Evolutionary conservation across 2,329 filamentous ascomycete species (phyloP).

Genomic region (Claviceps sp.): DNA sequence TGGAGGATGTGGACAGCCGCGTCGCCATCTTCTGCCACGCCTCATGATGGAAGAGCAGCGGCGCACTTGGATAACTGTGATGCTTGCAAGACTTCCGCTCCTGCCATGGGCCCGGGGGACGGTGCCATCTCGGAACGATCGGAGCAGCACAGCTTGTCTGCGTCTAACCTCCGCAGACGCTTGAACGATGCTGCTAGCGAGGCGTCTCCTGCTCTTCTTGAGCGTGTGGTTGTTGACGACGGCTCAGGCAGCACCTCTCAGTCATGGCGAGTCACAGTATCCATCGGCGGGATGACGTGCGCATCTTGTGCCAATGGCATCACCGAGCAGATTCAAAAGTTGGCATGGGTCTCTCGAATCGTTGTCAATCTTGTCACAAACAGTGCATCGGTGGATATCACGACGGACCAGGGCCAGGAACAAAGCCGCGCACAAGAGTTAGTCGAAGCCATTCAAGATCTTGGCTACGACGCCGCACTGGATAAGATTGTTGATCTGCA

Average conservation of each 20-base stretch:
- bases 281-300: constrained; percentile 63
- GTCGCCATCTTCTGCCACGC: constrained; percentile 8
- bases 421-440: constrained; percentile 19
- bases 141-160: constrained; percentile 1
- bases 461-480: constrained; percentile 53
- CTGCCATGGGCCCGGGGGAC: constrained; percentile 5
- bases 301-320: constrained; percentile 53
- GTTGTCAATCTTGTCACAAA: constrained; percentile 54
- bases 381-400: constrained; percentile 48
- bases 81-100: constrained; percentile 16
- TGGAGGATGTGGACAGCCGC: constrained; percentile 18
- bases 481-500: constrained; percentile 33
- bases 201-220: constrained; percentile 9
- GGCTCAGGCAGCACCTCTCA: constrained; percentile 3
- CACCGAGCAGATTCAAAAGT: constrained; percentile 41
- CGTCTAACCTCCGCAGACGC: constrained; percentile 5
- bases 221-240: constrained; percentile 12
- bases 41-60: constrained; percentile 14
- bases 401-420: constrained; percentile 17
- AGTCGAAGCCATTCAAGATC: constrained; percentile 39
- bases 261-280: constrained; percentile 37
- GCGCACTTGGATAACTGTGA: constrained; percentile 26
- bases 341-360: constrained; percentile 42
- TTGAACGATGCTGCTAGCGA: neutral
- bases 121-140: constrained; percentile 3